A percentile compares a stretch with the other conserved stretches of the same genome.
phyloP scores from a whole-genome alignment of 306 rosid genomes.

The Dalbergia oliveri region DNA sequence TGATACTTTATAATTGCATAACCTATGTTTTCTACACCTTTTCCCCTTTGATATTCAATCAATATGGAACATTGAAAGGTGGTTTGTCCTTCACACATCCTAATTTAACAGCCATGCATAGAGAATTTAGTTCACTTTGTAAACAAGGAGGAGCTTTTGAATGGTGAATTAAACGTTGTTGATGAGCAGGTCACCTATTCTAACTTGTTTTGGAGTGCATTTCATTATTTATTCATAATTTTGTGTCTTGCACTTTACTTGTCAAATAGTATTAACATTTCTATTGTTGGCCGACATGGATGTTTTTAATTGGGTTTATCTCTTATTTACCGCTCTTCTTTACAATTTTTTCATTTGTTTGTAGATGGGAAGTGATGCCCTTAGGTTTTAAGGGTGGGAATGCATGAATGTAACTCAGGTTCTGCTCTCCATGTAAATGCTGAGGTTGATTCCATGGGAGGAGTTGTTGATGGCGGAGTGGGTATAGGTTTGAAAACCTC shows the following conservation, averaged over 20 bases:
- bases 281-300: conserved; percentile 13
- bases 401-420: conserved; percentile 89
- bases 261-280: conserved; percentile 26
- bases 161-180: conserved; percentile 25
- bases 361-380: conserved; percentile 67
- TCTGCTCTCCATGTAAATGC: conserved; percentile 96
- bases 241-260: conserved; percentile 11
- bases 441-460: conserved; percentile 99
- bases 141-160: background rate
- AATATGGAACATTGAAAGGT: background rate
- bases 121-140: background rate
- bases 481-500: conserved; percentile 96
- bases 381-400: conserved; percentile 68
- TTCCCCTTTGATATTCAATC: background rate
- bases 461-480: conserved; percentile 98
- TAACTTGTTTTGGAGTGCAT: background rate
- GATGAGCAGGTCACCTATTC: background rate
- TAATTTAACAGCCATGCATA: conserved; percentile 6
- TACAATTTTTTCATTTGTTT: conserved; percentile 43
- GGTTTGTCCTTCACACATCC: background rate
- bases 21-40: conserved; percentile 5
- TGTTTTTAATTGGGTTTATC: conserved; percentile 29
- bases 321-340: conserved; percentile 29
- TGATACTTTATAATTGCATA: background rate
- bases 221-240: background rate